Conservation (phyloP, 2,329 filamentous ascomycete genomes). For the Aspergillaceae sp. region DNA sequence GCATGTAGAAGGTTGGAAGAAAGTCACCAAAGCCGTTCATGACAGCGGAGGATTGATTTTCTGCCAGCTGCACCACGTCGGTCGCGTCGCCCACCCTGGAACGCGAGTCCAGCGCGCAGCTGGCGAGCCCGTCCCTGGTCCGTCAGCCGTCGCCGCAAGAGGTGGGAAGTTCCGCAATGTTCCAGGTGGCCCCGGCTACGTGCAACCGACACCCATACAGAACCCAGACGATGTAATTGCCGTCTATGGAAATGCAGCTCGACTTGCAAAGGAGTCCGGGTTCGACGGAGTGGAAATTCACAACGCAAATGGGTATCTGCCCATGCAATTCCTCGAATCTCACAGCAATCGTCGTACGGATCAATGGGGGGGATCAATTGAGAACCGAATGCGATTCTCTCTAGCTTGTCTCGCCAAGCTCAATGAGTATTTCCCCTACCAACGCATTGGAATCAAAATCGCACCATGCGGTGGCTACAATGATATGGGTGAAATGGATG, state of each 20-base stretch:
- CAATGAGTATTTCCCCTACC: no score
- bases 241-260: conserved; percentile 32
- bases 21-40: conserved; percentile 55
- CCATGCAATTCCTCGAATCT: conserved; percentile 41
- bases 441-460: no score
- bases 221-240: conserved; percentile 7
- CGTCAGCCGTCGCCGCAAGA: conserved; percentile 17
- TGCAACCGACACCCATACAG: no score
- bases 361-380: conserved; percentile 39
- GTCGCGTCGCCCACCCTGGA: conserved; percentile 48
- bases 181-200: conserved; percentile 24
- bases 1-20: conserved; percentile 51
- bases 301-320: conserved; percentile 38
- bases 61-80: conserved; percentile 52
- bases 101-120: conserved; percentile 19
- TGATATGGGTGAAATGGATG: no score
- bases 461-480: no score
- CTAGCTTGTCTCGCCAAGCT: no score
- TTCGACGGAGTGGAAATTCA: conserved; percentile 44
- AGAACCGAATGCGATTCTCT: conserved; percentile 45
- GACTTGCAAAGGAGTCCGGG: conserved; percentile 45
- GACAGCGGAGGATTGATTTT: conserved; percentile 51
- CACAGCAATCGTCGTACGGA: conserved; percentile 40
- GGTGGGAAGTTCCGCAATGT: conserved; percentile 26
- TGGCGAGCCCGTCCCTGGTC: conserved; percentile 1